Percentiles rank a stretch among this genome's conserved stretches.
Evolutionary conservation across 176 grass and related monocot genomes (phyloP).

Genomic region (Areca catechu): DNA sequence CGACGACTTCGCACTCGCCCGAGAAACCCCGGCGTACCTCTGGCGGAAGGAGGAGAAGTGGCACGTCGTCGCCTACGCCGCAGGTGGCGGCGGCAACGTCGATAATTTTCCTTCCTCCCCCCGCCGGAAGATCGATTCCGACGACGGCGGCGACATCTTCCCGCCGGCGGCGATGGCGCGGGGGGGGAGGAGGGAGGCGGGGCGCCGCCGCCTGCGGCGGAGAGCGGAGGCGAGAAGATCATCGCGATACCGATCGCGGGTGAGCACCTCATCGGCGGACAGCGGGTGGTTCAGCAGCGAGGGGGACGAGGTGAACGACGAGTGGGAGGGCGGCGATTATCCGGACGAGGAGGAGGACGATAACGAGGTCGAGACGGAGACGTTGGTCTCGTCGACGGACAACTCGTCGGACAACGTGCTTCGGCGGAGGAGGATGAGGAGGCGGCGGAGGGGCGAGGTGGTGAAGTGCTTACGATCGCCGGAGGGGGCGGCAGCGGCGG

Average conservation of each 20-base stretch:
- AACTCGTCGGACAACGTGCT: slow-evolving; percentile 34
- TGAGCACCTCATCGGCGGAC: slow-evolving; percentile 12
- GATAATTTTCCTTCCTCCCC: slow-evolving; percentile 11
- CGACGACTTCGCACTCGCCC: slow-evolving; percentile 15
- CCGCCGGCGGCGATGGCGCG: not conserved
- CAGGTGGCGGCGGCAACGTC: slow-evolving; percentile 6
- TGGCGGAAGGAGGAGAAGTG: slow-evolving; percentile 75
- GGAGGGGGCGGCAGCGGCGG: not conserved
- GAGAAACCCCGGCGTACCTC: slow-evolving; percentile 39
- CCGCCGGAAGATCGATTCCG: slow-evolving; percentile 19
- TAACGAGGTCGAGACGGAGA: not conserved
- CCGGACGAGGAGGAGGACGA: not conserved
- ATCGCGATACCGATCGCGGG: not conserved
- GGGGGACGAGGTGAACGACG: slow-evolving; percentile 33
- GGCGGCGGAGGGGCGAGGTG: not conserved
- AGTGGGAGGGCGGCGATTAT: not conserved
- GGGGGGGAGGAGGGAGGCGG: not conserved
- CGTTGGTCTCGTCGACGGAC: slow-evolving; percentile 24
- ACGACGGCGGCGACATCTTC: slow-evolving; percentile 5
- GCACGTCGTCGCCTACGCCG: slow-evolving; percentile 41
- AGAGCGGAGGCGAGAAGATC: slow-evolving; percentile 11
- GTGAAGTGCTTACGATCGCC: not conserved
- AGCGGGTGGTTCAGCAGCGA: slow-evolving; percentile 85
- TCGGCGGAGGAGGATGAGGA: not conserved
- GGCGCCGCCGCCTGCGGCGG: not conserved